Percentiles rank a stretch among this genome's conserved stretches.
Evolutionary conservation across 2,329 filamentous ascomycete species (phyloP).

Genomic region (Didymella segeticola): DNA sequence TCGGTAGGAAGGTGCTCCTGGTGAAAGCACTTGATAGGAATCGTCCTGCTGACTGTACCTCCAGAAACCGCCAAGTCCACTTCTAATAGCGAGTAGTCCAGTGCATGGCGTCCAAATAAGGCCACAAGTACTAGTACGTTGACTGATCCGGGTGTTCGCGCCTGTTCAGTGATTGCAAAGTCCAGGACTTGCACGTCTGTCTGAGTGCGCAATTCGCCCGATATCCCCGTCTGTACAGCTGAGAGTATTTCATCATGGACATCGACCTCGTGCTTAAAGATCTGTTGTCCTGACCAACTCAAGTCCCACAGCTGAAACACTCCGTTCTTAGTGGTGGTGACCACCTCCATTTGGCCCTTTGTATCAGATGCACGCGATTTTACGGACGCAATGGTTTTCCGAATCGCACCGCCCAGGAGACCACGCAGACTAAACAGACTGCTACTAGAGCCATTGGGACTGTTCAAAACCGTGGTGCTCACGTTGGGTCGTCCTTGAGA

Average conservation of each 20-base stretch:
- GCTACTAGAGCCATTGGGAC: constrained; percentile 63
- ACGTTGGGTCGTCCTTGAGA: constrained; percentile 84
- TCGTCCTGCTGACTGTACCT: constrained; percentile 68
- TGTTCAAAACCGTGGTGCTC: constrained; percentile 75
- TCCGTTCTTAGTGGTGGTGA: constrained; percentile 79
- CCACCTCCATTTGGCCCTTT: constrained; percentile 83
- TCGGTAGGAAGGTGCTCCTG: constrained; percentile 45
- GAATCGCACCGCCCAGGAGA: constrained; percentile 72
- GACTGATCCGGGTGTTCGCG: constrained; percentile 43
- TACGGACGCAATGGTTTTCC: constrained; percentile 81
- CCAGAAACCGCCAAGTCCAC: constrained; percentile 64
- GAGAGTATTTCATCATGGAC: constrained; percentile 68
- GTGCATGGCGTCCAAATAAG: constrained; percentile 31
- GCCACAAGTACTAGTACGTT: constrained; percentile 44
- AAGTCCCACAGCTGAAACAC: constrained; percentile 86
- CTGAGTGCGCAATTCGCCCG: constrained; percentile 56
- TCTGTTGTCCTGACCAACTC: constrained; percentile 84
- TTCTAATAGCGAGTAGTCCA: constrained; percentile 79
- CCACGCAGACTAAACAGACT: constrained; percentile 83
- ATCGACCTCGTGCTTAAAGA: constrained; percentile 75
- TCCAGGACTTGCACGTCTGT: constrained; percentile 77
- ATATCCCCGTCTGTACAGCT: constrained; percentile 64
- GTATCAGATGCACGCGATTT: constrained; percentile 73
- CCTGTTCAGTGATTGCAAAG: constrained; percentile 68
- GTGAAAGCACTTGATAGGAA: constrained; percentile 66